phyloP scores from a whole-genome alignment of 345 rosid species.

The Melaleuca quinquenervia region DNA sequence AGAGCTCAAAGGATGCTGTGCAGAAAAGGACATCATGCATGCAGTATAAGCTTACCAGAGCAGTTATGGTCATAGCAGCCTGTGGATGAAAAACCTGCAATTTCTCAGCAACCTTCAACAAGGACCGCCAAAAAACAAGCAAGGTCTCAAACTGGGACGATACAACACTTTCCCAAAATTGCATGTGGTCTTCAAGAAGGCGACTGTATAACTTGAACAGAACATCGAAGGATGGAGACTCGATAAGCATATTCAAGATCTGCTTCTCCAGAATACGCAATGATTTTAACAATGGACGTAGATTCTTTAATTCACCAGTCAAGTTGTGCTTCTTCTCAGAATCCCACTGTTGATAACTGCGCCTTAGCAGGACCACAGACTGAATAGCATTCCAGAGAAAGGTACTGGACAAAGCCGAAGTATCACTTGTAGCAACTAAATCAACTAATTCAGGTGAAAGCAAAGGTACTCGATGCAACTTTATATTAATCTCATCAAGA shows the following conservation, averaged over 20 bases:
- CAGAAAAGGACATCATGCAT: not conserved
- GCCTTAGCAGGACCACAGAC: constrained; percentile 49
- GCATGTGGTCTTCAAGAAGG: constrained; percentile 58
- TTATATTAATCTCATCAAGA: constrained; percentile 18
- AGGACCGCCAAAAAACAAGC: constrained; percentile 50
- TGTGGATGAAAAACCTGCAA: constrained; percentile 34
- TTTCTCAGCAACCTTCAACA: constrained; percentile 52
- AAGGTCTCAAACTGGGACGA: constrained; percentile 33
- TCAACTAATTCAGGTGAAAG: constrained; percentile 57
- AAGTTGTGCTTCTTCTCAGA: constrained; percentile 34
- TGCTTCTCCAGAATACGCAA: constrained; percentile 47
- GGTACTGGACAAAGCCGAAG: constrained; percentile 9
- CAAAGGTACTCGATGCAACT: constrained; percentile 40
- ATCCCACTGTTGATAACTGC: constrained; percentile 61
- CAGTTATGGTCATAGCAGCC: constrained; percentile 25
- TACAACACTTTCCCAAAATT: constrained; percentile 52
- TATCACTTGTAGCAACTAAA: constrained; percentile 21
- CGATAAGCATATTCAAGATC: constrained; percentile 38
- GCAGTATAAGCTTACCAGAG: constrained; percentile 34
- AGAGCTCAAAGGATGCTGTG: not conserved
- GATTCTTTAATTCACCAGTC: constrained; percentile 16
- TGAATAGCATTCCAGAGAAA: constrained; percentile 43
- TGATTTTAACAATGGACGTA: constrained; percentile 42
- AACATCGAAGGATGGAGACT: constrained; percentile 35
- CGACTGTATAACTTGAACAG: constrained; percentile 33